Conservation (phyloP, 202 grass and related monocot species). For the Cymbopogon flexuosus region DNA sequence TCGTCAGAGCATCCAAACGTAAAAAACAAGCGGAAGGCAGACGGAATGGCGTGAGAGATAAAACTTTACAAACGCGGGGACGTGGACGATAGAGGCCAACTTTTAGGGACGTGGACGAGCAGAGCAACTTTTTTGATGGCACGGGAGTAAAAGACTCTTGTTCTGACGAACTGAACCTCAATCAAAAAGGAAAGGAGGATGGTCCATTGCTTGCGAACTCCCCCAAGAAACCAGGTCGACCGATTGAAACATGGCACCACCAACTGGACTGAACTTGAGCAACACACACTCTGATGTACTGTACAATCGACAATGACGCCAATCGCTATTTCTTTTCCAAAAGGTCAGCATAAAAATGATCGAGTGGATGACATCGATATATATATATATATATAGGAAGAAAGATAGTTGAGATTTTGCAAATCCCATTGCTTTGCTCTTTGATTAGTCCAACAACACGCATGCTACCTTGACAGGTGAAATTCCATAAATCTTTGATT, state of each 20-base stretch:
- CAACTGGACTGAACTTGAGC: slow-evolving; percentile 9
- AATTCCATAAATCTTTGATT: background rate
- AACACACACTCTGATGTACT: background rate
- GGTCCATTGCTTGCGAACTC: background rate
- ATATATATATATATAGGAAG: background rate
- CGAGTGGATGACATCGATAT: background rate
- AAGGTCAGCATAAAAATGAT: background rate
- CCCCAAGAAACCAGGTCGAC: background rate
- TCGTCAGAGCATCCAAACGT: too few relatives aligned
- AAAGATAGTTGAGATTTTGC: background rate
- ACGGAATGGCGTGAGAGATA: too few relatives aligned
- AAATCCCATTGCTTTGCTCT: background rate
- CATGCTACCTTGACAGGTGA: background rate
- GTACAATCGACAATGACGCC: background rate
- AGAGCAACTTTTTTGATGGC: too few relatives aligned
- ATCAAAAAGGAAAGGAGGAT: background rate
- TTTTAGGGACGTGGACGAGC: too few relatives aligned
- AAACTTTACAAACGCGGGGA: too few relatives aligned
- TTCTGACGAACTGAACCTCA: background rate
- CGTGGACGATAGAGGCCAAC: too few relatives aligned
- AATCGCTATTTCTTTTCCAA: background rate
- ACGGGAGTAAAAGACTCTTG: too few relatives aligned
- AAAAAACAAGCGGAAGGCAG: too few relatives aligned
- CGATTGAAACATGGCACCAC: slow-evolving; percentile 19
- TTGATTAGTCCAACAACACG: background rate